Evolutionary conservation across 139 green algal species (phyloP).

Genomic region (Chlorella sorokiniana): DNA sequence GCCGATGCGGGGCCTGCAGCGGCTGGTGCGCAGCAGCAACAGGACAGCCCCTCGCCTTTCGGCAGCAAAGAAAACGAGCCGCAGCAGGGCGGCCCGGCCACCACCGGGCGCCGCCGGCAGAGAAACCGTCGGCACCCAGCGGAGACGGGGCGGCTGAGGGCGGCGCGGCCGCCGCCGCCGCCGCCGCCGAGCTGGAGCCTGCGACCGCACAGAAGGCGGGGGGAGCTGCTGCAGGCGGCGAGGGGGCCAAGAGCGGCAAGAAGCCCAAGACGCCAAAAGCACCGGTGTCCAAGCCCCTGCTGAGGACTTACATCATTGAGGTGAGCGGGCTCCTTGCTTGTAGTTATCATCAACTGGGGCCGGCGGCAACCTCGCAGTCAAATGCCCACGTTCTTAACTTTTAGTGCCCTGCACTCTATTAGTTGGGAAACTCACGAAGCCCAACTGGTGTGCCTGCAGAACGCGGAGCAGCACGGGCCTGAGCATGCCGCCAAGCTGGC

Average conservation of each 20-base stretch:
- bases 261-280: constrained; percentile 27
- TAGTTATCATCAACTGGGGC: too few relatives aligned
- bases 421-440: neutral
- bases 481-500: constrained; percentile 20
- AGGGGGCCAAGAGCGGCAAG: neutral
- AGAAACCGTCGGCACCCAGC: neutral
- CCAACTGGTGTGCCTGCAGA: neutral
- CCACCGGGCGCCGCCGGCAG: neutral
- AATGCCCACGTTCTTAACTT: neutral
- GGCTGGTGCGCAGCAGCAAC: neutral
- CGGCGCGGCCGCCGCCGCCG: neutral
- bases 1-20: neutral
- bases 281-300: constrained; percentile 10
- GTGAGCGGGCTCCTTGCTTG: too few relatives aligned
- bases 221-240: neutral
- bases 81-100: neutral
- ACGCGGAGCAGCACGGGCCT: constrained; percentile 17
- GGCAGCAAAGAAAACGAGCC: constrained; percentile 33
- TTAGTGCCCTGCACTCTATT: neutral
- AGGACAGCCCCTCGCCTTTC: constrained; percentile 1
- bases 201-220: constrained; percentile 20
- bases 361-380: neutral
- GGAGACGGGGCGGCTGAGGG: neutral
- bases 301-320: constrained; percentile 35
- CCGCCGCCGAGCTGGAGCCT: neutral